Evolutionary conservation across 2,329 filamentous ascomycete genomes (phyloP).

Genomic region (Beauveria sp.): DNA sequence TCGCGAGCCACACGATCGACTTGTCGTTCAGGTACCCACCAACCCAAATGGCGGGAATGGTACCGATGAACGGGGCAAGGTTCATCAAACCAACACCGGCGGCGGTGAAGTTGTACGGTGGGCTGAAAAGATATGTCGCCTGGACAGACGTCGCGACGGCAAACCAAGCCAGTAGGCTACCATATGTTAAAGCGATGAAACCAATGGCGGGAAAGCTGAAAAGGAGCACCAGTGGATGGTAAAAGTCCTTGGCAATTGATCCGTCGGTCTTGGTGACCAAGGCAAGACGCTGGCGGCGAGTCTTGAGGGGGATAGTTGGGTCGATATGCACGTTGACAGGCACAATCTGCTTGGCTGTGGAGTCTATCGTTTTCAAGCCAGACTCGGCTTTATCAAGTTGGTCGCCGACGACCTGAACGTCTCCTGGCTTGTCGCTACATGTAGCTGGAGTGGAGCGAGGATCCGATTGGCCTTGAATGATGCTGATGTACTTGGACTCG

Average conservation of each 20-base stretch:
- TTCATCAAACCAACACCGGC: conserved; percentile 19
- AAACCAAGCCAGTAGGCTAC: conserved; percentile 28
- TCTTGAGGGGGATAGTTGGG: conserved; percentile 11
- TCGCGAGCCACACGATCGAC: conserved; percentile 27
- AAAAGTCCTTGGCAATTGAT: conserved; percentile 8
- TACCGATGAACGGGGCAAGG: conserved; percentile 27
- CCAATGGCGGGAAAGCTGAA: conserved; percentile 24
- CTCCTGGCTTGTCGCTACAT: not conserved
- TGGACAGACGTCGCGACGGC: conserved; percentile 16
- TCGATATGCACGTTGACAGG: conserved; percentile 11
- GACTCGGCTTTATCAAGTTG: not conserved
- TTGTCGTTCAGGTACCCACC: conserved; percentile 30
- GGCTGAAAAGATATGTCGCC: conserved; percentile 20
- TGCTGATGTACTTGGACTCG: conserved; percentile 17
- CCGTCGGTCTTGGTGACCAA: conserved; percentile 16
- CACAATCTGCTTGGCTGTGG: not conserved
- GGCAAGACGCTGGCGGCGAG: conserved; percentile 17
- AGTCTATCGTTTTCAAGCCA: not conserved
- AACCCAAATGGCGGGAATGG: conserved; percentile 27
- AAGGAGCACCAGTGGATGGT: conserved; percentile 12
- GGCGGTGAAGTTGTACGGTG: conserved; percentile 23
- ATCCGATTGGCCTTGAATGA: not conserved
- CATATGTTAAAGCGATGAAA: conserved; percentile 33
- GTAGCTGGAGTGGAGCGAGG: not conserved
- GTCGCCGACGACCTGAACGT: not conserved